Base-by-base conservation (phyloP, 1,284 basidiomycete genomes). In the Rhodotorula sp. region DNA sequence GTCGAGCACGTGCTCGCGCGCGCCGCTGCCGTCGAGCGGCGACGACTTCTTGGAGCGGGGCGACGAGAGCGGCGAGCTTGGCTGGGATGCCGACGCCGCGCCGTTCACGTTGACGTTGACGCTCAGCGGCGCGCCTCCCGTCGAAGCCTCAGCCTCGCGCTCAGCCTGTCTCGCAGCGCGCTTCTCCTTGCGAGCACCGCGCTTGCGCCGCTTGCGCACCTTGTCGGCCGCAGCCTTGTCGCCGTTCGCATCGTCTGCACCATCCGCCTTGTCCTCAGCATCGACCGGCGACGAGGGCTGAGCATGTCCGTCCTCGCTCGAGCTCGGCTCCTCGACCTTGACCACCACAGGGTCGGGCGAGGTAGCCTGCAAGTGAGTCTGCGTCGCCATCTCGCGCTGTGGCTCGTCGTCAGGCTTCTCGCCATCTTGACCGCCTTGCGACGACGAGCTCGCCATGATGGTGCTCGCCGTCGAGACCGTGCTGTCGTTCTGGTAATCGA, bases 201-300 rank as follows among this genome's bases (percentile, higher is more conserved):
- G 87, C 81, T 91, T 92, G 69, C 91, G 86, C 42, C 90, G 86
- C 81, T 88, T 90, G 68, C 71, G 62, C 79, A 61, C 79, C 41
- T 82, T 82, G 45, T 80, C 84, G 54, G 83, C 80, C 17, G 82
- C 81, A 1, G 65, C 64, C 19, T 73, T 70, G 23, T n/a, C 58
- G 10, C 70, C 74, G 7, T 65, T 68, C 13, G 70, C 66, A 34
- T 34, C 59, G n/a, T 46, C 52, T 48, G 55, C 41, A 14, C 57
- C 48, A 14, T 61, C 66, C 2, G 1, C 21, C 8, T 60, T 25
- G 23, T 23, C 58, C 7, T 45, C 52, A 14, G 2, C 34, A 42
- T 52, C 25, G n/a, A 34, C 34, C 5, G 34, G 34, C 34, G 34
- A 34, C 34, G 34, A 34, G 34, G 34, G 10, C 25, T n/a, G 45